Base-by-base conservation (phyloP, 345 rosid genomes). In the Populus tremula region DNA sequence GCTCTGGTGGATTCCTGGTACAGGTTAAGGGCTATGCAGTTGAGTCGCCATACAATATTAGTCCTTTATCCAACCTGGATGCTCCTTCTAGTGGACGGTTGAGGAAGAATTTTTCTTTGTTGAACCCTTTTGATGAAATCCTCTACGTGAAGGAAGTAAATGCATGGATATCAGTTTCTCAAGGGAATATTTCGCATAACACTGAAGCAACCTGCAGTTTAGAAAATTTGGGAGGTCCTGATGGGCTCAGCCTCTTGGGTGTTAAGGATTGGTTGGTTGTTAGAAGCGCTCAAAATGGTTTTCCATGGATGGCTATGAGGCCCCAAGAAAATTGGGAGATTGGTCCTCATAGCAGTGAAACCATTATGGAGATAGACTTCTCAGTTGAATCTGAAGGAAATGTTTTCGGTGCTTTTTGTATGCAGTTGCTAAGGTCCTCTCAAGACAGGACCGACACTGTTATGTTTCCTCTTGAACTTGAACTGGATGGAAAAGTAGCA, bases 1-100 rank as follows among this genome's bases (percentile, higher is more conserved):
- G 85, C 80, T 84, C 73, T n/a, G 96, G 93, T 76, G 93, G 93
- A 43, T 91, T 89, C 77, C 73, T 92, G 71, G 87, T 92, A 68
- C 84, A 87, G 71, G 91, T 84, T 25, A 92, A 86, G 81, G 96
- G 96, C 41, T 86, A 75, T 62, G 91, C 87, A 21, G 38, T 82
- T 23, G 87, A 89, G 80, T 89, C 92, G 13, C 93, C 91, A 8
- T 88, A 87, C 78, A 88, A 78, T 77, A 82, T 87, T 79, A 81
- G 77, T 79, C 87, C 90, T 70, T 72, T 87, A 68, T 27, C 79
- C 56, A 80, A 80, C 68, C 66, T 78, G 33, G 88, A 81, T 76
- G 72, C 73, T 78, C 82, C 87, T 63, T 80, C 82, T 18, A 63
- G 79, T 49, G 89, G 92, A 72, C 82, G 76, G 75, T 56, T 84